Conservation (phyloP, 805 yeast genomes). For the Kazachstania martiniae region DNA sequence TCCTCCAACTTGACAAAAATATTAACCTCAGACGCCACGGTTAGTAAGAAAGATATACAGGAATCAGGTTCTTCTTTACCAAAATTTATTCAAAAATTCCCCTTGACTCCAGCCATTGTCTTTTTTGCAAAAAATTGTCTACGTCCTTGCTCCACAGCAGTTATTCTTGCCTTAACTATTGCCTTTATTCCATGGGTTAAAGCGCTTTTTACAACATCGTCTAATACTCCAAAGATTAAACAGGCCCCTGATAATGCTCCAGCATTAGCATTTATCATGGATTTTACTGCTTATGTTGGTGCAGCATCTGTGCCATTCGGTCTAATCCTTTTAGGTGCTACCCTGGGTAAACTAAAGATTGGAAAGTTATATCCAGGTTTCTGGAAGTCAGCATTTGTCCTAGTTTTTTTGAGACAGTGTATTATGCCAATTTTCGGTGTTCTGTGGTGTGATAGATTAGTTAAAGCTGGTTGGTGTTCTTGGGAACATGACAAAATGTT, state of each 20-base stretch:
- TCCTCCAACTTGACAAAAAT: constrained; percentile 23
- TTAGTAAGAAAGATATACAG: constrained; percentile 21
- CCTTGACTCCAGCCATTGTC: constrained; percentile 19
- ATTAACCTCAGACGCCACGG: constrained; percentile 27
- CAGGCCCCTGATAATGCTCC: constrained; percentile 83
- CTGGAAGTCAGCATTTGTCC: constrained; percentile 47
- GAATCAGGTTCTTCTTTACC: constrained; percentile 24
- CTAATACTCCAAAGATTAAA: constrained; percentile 36
- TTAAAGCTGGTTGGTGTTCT: constrained; percentile 57
- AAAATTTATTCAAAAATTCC: constrained; percentile 17
- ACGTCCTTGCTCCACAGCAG: constrained; percentile 65
- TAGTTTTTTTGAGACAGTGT: constrained; percentile 51
- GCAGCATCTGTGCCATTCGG: constrained; percentile 89
- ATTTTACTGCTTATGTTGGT: constrained; percentile 67
- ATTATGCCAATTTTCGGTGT: constrained; percentile 76
- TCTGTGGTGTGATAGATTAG: constrained; percentile 49
- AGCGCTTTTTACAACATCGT: constrained; percentile 51
- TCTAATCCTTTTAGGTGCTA: constrained; percentile 73
- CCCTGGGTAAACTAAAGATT: constrained; percentile 65
- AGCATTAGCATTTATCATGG: constrained; percentile 78
- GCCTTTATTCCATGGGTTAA: constrained; percentile 86
- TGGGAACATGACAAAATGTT: constrained; percentile 40
- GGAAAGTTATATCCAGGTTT: constrained; percentile 58
- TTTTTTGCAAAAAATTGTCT: constrained; percentile 42
- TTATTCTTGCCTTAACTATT: constrained; percentile 51